These are phyloP conservation scores for Acarospora socialis DNA, from an alignment of 2,329 filamentous ascomycete genomes.

Conservation along the genomic window DNA sequence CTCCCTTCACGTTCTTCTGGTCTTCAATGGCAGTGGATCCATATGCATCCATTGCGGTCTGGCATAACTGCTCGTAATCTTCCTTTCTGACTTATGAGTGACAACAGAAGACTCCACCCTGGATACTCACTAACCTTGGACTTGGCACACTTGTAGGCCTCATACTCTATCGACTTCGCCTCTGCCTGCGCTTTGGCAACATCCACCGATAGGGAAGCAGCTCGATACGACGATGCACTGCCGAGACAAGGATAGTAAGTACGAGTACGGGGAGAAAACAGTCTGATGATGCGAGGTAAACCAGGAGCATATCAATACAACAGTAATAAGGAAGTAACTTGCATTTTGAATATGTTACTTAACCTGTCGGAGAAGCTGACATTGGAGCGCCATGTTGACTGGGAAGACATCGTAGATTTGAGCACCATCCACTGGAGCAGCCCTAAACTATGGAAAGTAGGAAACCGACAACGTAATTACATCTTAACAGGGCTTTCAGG, in stretches of 20 bases:
- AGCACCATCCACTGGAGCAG: no score
- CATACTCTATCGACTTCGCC: conserved; percentile 53
- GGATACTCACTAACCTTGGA: conserved; percentile 42
- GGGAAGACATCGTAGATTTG: not conserved
- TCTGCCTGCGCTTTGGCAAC: conserved; percentile 37
- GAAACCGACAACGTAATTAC: no score
- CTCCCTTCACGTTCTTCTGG: conserved; percentile 4
- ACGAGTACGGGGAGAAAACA: conserved; percentile 8
- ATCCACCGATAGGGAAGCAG: conserved; percentile 29
- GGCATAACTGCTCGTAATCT: conserved; percentile 11
- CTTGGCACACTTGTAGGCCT: conserved; percentile 43
- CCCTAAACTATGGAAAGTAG: no score
- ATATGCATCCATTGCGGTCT: not conserved
- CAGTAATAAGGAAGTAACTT: no score
- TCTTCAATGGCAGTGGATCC: not conserved
- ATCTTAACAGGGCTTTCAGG: no score
- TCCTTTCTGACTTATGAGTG: conserved; percentile 5
- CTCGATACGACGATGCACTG: conserved; percentile 37
- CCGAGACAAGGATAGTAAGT: not conserved
- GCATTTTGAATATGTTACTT: conserved; percentile 32
- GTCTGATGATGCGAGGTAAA: not conserved
- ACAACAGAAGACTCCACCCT: no score
- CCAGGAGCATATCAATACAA: no score
- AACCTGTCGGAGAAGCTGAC: conserved; percentile 33
- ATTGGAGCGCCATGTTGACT: conserved; percentile 25